Base-by-base conservation (phyloP, 805 yeast species). In the Huiozyma sinensis region DNA sequence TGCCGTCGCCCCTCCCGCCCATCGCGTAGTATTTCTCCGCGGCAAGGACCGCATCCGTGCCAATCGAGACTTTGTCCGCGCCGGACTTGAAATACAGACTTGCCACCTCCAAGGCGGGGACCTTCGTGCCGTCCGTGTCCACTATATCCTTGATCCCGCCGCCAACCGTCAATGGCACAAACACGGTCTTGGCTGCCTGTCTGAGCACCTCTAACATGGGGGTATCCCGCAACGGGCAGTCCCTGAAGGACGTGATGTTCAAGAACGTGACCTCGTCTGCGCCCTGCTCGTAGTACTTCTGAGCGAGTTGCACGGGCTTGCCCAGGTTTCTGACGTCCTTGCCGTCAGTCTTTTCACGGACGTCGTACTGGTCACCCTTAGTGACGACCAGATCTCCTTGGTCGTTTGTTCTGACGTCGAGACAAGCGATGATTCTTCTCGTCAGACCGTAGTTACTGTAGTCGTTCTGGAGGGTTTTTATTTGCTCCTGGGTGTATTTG, bases 301-400 rank as follows among this genome's bases (percentile, higher is more conserved):
- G 82, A 2, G 98, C 98, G 63, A 92, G 68, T 57, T 86, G 86
- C 0, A 92, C 96, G 1, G 99, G 99, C 62, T 94, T 92, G 12
- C 99, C 99, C 47, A 92, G 69, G 60, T 92, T 92, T 61, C 97
- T 76, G 28, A 92, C 97, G 50, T 77, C 76, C 30, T 51, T 51
- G 30, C 73, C 76, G 3, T 69, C 73, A 35, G 17, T 33, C 54
- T 81, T 81, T 57, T 89, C 97, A 52, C 98, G 77, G 1, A 92
- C 99, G 64, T 92, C 95, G 61, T 92, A 92, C 63, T 92, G 98
- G 58, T 92, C 99, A 45, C 99, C 99, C 65, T 92, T 92, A 0
- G 99, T 92, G 28, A 92, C 99, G 1, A 92, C 98, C 52, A 92
- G 72, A 60, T 92, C 98, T 31, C 98, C 99, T 34, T 70, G 70